phyloP scores from a whole-genome alignment of 2,329 filamentous ascomycete genomes.

The Pseudovirgaria hyperparasitica region DNA sequence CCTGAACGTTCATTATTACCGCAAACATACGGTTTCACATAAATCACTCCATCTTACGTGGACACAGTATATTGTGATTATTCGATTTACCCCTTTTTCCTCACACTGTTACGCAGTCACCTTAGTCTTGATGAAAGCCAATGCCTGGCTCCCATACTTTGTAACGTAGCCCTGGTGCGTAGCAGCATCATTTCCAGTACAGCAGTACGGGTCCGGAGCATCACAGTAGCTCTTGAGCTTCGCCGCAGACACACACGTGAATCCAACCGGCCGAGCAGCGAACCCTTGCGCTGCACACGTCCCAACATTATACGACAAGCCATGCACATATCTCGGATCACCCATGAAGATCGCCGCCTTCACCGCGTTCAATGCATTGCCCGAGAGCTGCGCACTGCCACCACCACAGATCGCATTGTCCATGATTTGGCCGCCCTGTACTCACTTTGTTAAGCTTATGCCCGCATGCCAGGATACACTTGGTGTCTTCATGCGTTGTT shows the following conservation, averaged over 20 bases:
- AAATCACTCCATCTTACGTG: too few species aligned
- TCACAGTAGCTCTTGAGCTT: constrained; percentile 57
- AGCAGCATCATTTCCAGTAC: constrained; percentile 47
- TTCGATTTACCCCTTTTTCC: too few species aligned
- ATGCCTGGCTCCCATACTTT: constrained; percentile 47
- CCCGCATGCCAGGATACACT: neutral
- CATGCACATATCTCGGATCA: constrained; percentile 44
- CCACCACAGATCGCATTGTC: constrained; percentile 51
- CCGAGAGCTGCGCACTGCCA: constrained; percentile 32
- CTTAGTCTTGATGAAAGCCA: constrained; percentile 47
- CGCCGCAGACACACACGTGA: constrained; percentile 38
- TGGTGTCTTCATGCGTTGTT: neutral
- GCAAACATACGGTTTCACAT: too few species aligned
- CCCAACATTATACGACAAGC: constrained; percentile 47
- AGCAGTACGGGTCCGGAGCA: constrained; percentile 51
- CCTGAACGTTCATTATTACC: too few species aligned
- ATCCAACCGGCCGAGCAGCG: constrained; percentile 44
- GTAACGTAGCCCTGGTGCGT: constrained; percentile 49
- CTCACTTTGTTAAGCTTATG: neutral
- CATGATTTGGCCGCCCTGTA: constrained; percentile 48
- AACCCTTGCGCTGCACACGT: constrained; percentile 50
- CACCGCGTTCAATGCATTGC: constrained; percentile 40
- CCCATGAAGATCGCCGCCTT: constrained; percentile 56
- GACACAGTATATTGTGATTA: too few species aligned
- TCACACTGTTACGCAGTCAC: constrained; percentile 21